Evolutionary conservation across 495 filamentous ascomycete genomes (phyloP), one percentile per base, ranked within the genome.

Genomic region (Lepidopterella palustris): DNA sequence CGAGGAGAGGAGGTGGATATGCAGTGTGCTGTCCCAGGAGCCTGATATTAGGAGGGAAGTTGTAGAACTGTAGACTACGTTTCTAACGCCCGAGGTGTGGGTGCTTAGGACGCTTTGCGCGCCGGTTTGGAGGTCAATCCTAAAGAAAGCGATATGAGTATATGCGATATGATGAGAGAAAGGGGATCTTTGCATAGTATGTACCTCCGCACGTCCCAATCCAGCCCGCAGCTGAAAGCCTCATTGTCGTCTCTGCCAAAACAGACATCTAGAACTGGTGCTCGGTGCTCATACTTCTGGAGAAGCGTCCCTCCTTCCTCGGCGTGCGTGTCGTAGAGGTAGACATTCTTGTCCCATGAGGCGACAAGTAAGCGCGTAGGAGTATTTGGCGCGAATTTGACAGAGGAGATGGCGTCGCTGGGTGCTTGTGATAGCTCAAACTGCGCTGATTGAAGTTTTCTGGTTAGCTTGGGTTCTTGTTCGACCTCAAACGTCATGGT

Each of bases 271-370:
- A 97, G 78, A 23, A 97, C 87, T 0, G 93, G 92, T 8, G 90
- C 90, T 55, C 84, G 85, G 71, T 93, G 87, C 72, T 88, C 84
- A 70, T 87, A 90, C 63, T 83, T 89, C 55, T 81, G 77, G 23
- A 90, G 68, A 21, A 95, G 79, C 13, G 61, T 69, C 4, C 81
- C 83, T 56, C 82, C 79, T 20, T 83, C 80, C 39, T 85, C 83
- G 60, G 80, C 78, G 55, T 81, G 72, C 18, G 79, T 80, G 67
- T 96, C 87, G 78, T 98, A 98, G 42, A 95, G 81, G 73, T 96
- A 95, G 24, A 95, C 84, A 72, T 88, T 80, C 73, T 84, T 89
- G 73, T 97, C 93, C 93, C 93, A 98, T 56, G 92, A 98, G 9
- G 92, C 87, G 67, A 90, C 90, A 27, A 95, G 82, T 28, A 98